These are phyloP conservation scores for Pseudogymnoascus destructans DNA, from an alignment of 2,329 filamentous ascomycete genomes.

Conservation along the genomic window DNA sequence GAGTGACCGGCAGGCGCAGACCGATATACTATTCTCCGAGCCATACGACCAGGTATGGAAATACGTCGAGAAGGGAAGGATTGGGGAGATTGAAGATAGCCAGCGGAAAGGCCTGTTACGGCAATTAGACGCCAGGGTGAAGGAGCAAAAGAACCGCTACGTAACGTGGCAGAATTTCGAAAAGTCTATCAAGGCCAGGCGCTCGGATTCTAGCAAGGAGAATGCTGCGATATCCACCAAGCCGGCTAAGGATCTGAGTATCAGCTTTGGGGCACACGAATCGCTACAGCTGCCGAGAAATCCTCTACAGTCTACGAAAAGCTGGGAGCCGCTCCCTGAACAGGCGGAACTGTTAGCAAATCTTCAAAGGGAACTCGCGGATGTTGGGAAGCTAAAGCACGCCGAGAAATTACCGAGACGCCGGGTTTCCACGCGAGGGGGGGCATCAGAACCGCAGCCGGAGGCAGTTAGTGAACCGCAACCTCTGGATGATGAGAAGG, in stretches of 20 bases:
- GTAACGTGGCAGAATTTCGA: constrained; percentile 62
- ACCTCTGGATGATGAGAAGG: background rate
- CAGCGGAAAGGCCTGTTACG: constrained; percentile 43
- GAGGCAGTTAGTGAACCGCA: background rate
- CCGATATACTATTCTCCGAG: constrained; percentile 50
- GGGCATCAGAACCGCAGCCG: background rate
- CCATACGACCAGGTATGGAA: constrained; percentile 62
- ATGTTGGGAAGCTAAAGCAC: constrained; percentile 19
- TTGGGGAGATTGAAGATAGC: constrained; percentile 41
- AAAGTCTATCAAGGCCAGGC: constrained; percentile 25
- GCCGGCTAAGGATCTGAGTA: constrained; percentile 31
- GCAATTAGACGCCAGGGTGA: constrained; percentile 56
- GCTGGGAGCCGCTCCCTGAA: constrained; percentile 21
- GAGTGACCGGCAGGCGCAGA: constrained; percentile 44
- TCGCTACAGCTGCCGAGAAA: constrained; percentile 25
- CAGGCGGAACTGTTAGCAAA: constrained; percentile 23
- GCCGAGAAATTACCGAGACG: background rate
- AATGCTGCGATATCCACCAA: constrained; percentile 11
- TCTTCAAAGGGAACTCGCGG: constrained; percentile 21
- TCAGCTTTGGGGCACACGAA: constrained; percentile 42
- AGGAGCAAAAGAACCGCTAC: constrained; percentile 53
- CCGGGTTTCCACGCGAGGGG: background rate
- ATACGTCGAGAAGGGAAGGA: constrained; percentile 45
- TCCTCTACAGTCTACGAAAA: constrained; percentile 13
- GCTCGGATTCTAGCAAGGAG: constrained; percentile 17